These are phyloP conservation scores for Cornus kousa DNA, from an alignment of 148 eudicot species.

Conservation along the genomic window DNA sequence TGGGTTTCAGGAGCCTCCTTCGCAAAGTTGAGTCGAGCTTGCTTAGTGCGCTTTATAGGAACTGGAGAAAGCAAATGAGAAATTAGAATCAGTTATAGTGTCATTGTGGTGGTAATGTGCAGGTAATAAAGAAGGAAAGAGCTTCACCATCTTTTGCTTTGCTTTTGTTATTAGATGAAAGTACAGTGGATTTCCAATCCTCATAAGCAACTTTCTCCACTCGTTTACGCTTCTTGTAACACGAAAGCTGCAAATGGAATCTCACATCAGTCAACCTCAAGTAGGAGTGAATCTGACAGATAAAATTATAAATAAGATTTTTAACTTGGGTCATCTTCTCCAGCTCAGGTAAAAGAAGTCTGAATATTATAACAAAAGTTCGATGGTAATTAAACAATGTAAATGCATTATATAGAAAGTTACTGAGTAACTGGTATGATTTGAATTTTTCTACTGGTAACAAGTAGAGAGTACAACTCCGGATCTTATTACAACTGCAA, in stretches of 20 bases:
- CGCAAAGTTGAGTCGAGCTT: slow-evolving; percentile 53
- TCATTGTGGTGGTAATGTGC: not conserved
- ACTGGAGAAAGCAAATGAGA: slow-evolving; percentile 29
- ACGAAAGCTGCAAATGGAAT: slow-evolving; percentile 49
- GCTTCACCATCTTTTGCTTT: slow-evolving; percentile 40
- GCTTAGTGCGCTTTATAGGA: slow-evolving; percentile 51
- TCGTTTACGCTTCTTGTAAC: slow-evolving; percentile 72
- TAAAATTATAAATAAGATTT: not conserved
- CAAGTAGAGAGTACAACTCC: not conserved
- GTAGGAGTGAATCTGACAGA: not conserved
- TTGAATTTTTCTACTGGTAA: too few species aligned
- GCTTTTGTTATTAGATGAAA: slow-evolving; percentile 45
- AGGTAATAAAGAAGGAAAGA: not conserved
- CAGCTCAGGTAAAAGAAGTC: not conserved
- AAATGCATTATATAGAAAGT: not conserved
- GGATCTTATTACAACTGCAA: not conserved
- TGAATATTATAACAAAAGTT: not conserved
- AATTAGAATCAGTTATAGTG: not conserved
- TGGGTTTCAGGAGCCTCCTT: slow-evolving; percentile 33
- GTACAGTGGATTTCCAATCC: slow-evolving; percentile 82
- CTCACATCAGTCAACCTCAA: not conserved
- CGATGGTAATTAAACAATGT: not conserved
- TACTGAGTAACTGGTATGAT: not conserved
- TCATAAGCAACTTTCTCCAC: slow-evolving; percentile 60
- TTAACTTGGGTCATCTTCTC: not conserved